Evolutionary conservation across 805 yeast genomes (phyloP).

Genomic region (Kluyveromyces aestuarii): DNA sequence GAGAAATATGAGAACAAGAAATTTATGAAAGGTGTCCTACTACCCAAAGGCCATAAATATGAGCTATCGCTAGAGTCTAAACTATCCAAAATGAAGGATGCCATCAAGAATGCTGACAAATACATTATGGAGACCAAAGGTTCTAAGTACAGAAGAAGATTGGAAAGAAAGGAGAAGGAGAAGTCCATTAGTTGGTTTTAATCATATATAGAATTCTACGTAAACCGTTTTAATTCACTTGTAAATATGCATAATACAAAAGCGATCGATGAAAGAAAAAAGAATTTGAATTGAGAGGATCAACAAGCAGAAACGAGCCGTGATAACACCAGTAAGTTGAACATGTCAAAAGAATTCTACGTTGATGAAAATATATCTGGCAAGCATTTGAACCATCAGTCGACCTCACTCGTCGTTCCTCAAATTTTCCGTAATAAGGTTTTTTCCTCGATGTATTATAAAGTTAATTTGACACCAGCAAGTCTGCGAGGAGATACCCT

Average conservation of each 20-base stretch:
- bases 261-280: neutral
- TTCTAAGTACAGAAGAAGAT: slow-evolving; percentile 35
- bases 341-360: slow-evolving; percentile 23
- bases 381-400: slow-evolving; percentile 25
- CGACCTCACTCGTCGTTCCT: slow-evolving; percentile 27
- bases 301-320: neutral
- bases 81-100: slow-evolving; percentile 52
- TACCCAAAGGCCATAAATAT: slow-evolving; percentile 75
- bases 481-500: slow-evolving; percentile 24
- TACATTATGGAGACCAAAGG: slow-evolving; percentile 59
- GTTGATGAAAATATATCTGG: slow-evolving; percentile 22
- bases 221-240: neutral
- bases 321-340: neutral
- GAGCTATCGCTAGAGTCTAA: slow-evolving; percentile 59
- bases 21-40: slow-evolving; percentile 65
- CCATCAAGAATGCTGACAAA: slow-evolving; percentile 58
- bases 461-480: slow-evolving; percentile 16
- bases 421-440: slow-evolving; percentile 23
- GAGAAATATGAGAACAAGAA: slow-evolving; percentile 65
- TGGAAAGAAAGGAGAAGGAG: slow-evolving; percentile 32
- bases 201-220: neutral
- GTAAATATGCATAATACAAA: neutral
- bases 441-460: slow-evolving; percentile 25
- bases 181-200: slow-evolving; percentile 33
- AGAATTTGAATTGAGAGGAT: neutral